These are phyloP conservation scores for Leishmania aethiopica DNA, from an alignment of 208 protist genomes.

Conservation along the genomic window DNA sequence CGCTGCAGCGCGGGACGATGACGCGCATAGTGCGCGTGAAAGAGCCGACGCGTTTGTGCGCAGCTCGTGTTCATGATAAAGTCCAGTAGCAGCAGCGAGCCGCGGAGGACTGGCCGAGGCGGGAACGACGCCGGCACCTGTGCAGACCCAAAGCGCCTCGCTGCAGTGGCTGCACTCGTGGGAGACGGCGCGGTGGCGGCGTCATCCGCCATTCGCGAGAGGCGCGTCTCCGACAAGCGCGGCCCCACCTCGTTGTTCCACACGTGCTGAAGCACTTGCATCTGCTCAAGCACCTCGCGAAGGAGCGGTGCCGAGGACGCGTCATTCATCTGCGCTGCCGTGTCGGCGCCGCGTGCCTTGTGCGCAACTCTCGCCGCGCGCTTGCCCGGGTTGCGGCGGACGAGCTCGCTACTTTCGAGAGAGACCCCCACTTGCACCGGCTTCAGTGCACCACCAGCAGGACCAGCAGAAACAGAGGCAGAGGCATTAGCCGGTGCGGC, in stretches of 20 bases:
- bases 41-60: slow-evolving; percentile 31
- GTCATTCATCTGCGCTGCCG: background rate
- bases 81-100: slow-evolving; percentile 37
- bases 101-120: slow-evolving; percentile 17
- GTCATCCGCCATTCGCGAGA: background rate
- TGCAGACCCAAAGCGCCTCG: background rate
- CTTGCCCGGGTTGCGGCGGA: background rate
- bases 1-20: slow-evolving; percentile 12
- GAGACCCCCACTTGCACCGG: slow-evolving; percentile 28
- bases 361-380: background rate
- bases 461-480: background rate
- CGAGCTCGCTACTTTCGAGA: slow-evolving; percentile 14
- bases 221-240: slow-evolving; percentile 12
- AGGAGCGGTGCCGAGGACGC: slow-evolving; percentile 11
- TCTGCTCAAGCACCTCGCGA: slow-evolving; percentile 30
- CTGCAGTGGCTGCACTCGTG: background rate
- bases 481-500: background rate
- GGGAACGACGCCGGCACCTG: background rate
- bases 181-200: background rate
- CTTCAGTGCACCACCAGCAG: background rate
- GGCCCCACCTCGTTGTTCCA: slow-evolving; percentile 42
- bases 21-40: slow-evolving; percentile 31
- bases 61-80: slow-evolving; percentile 39
- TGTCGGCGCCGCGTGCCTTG: background rate
- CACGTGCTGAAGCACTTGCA: slow-evolving; percentile 42